phyloP scores from a whole-genome alignment of 176 grass and related monocot species.

The Rhipidocladum racemiflorum region DNA sequence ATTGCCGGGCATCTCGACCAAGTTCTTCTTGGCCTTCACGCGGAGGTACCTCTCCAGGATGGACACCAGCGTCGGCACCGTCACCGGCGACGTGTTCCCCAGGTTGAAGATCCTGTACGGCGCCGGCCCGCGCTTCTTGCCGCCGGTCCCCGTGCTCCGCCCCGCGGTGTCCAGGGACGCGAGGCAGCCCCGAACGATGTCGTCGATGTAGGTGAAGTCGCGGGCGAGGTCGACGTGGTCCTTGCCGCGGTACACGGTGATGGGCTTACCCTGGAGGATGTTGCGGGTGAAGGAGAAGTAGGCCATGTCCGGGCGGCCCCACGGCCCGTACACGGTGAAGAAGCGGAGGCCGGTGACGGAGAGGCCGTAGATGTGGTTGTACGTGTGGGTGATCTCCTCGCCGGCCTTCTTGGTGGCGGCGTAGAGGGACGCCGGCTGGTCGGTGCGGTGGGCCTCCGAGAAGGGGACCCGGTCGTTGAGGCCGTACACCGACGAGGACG shows the following conservation, averaged over 20 bases:
- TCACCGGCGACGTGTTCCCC: constrained; percentile 70
- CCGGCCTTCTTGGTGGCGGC: constrained; percentile 85
- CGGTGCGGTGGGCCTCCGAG: constrained; percentile 72
- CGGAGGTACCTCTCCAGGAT: constrained; percentile 60
- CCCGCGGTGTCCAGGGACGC: constrained; percentile 56
- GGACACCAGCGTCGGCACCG: constrained; percentile 47
- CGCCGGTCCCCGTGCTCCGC: constrained; percentile 50
- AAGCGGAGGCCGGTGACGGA: constrained; percentile 75
- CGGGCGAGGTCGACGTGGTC: constrained; percentile 59
- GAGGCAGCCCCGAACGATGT: constrained; percentile 58
- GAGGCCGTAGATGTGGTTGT: constrained; percentile 86
- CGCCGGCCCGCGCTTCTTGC: constrained; percentile 45
- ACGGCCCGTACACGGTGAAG: constrained; percentile 79
- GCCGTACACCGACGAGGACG: constrained; percentile 72
- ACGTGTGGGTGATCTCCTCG: constrained; percentile 75
- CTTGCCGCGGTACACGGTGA: constrained; percentile 59
- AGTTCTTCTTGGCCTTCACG: constrained; percentile 49
- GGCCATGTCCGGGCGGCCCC: constrained; percentile 74
- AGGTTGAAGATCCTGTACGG: constrained; percentile 75
- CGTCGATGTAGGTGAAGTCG: constrained; percentile 82
- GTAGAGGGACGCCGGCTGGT: constrained; percentile 71
- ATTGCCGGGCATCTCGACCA: constrained; percentile 74
- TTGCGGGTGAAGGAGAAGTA: constrained; percentile 72
- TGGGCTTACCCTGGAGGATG: constrained; percentile 71
- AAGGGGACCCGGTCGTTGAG: constrained; percentile 60